Evolutionary conservation across 2,329 filamentous ascomycete species (phyloP).

Genomic region (Chrysosporium keratinophilum): DNA sequence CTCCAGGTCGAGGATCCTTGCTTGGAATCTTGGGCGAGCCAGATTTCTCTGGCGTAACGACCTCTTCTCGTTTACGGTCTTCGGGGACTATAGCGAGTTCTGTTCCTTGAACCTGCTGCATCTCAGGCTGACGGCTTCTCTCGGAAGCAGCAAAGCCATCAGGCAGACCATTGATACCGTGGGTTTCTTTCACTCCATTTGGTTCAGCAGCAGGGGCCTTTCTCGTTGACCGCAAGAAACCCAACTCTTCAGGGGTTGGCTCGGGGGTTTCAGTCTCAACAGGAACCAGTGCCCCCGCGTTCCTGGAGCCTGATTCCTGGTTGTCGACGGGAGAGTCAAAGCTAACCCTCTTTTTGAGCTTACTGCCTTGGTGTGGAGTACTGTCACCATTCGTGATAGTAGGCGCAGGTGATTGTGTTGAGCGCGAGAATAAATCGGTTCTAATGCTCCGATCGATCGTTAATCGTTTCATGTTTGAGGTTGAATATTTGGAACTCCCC

Average conservation of each 20-base stretch:
- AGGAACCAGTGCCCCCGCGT: constrained; percentile 44
- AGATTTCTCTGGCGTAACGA: constrained; percentile 31
- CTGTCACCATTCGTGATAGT: constrained; percentile 33
- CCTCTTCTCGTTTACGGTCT: constrained; percentile 42
- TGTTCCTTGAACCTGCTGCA: constrained; percentile 61
- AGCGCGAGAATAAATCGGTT: constrained; percentile 48
- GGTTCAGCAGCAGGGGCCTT: constrained; percentile 34
- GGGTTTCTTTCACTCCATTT: constrained; percentile 31
- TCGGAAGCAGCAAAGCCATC: constrained; percentile 25
- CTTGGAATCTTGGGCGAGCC: constrained; percentile 24
- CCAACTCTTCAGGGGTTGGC: constrained; percentile 49
- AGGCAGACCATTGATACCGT: constrained; percentile 16
- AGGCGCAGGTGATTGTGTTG: constrained; percentile 25
- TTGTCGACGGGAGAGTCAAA: constrained; percentile 62
- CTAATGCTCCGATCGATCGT: constrained; percentile 82
- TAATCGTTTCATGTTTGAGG: constrained; percentile 72
- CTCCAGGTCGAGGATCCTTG: constrained; percentile 51
- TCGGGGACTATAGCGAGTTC: constrained; percentile 73
- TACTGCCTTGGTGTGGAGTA: constrained; percentile 27
- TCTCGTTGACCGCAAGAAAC: constrained; percentile 48
- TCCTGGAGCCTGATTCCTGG: constrained; percentile 24
- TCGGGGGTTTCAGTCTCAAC: constrained; percentile 42
- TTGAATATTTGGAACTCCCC: constrained; percentile 54
- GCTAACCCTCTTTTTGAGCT: constrained; percentile 69
- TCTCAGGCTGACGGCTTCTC: constrained; percentile 43